Conservation (phyloP, 495 filamentous ascomycete genomes). For the Penicillium ochrochloron region DNA sequence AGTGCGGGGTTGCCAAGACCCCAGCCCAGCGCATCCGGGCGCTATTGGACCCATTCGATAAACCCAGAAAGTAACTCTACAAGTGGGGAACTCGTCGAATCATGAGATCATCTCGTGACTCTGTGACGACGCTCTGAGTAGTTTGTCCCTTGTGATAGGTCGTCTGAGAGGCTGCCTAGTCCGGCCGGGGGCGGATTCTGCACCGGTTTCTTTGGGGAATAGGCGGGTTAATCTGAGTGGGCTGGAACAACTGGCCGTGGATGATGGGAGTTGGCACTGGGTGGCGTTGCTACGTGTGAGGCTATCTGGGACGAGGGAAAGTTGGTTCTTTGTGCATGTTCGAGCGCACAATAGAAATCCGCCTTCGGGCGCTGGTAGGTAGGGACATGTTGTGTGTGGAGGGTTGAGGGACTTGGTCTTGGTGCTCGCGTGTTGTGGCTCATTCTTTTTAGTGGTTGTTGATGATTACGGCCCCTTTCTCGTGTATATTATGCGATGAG, state of each 20-base stretch:
- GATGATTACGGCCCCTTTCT: not conserved
- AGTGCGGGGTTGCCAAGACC: slow-evolving; percentile 27
- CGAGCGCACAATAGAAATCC: not conserved
- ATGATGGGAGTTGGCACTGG: not conserved
- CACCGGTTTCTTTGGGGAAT: slow-evolving; percentile 12
- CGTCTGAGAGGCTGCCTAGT: slow-evolving; percentile 12
- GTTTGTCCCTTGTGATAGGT: slow-evolving; percentile 25
- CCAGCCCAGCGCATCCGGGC: slow-evolving; percentile 9
- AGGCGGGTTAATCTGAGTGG: slow-evolving; percentile 2
- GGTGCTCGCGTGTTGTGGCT: not conserved
- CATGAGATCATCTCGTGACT: slow-evolving; percentile 25
- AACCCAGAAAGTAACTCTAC: not conserved
- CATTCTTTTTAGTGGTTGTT: not conserved
- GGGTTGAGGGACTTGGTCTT: not conserved
- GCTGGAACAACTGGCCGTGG: not conserved
- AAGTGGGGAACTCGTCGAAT: slow-evolving; percentile 8
- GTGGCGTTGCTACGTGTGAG: not conserved
- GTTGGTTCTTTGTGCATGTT: not conserved
- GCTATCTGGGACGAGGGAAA: slow-evolving; percentile 1
- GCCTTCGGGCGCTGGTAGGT: not conserved
- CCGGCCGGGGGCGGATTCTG: slow-evolving; percentile 13
- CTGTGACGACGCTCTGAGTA: slow-evolving; percentile 27
- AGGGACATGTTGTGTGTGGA: not conserved
- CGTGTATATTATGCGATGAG: not conserved
- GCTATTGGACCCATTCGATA: slow-evolving; percentile 14